These are phyloP conservation scores for Xerocomus potaroensis DNA, from an alignment of 768 basidiomycete genomes.

Conservation along the genomic window DNA sequence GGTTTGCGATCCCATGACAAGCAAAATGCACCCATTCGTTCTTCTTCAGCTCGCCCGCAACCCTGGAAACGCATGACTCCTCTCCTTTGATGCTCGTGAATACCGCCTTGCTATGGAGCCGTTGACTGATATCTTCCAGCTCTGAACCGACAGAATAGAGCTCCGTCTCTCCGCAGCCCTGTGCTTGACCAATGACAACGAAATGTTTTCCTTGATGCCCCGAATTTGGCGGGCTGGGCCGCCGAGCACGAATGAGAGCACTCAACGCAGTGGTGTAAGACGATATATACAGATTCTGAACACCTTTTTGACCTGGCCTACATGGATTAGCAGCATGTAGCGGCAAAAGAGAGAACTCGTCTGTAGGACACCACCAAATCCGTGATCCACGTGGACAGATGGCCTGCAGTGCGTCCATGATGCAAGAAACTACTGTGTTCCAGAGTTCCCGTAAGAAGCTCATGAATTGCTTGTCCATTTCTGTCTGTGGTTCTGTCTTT, in stretches of 20 bases:
- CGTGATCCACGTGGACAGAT: no score
- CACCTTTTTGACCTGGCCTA: background rate
- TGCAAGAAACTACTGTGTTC: no score
- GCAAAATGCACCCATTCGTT: background rate
- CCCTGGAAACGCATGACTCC: background rate
- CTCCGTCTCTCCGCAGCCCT: background rate
- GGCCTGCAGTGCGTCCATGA: no score
- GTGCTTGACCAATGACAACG: background rate
- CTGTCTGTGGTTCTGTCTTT: background rate
- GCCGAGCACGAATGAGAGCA: background rate
- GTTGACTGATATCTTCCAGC: background rate
- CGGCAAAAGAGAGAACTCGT: no score
- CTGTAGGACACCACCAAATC: no score
- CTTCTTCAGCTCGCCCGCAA: background rate
- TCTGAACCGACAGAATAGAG: background rate
- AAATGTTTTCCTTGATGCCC: background rate
- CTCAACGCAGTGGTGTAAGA: background rate
- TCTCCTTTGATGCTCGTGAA: background rate
- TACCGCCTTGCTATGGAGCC: background rate
- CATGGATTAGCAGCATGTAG: no score
- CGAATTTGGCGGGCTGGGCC: background rate
- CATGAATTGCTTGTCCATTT: no score
- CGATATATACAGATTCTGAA: background rate
- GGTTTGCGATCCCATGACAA: background rate
- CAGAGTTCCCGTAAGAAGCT: no score